These are phyloP conservation scores for Thalassiosira profunda DNA, from an alignment of 108 stramenopile species.

Conservation along the genomic window DNA sequence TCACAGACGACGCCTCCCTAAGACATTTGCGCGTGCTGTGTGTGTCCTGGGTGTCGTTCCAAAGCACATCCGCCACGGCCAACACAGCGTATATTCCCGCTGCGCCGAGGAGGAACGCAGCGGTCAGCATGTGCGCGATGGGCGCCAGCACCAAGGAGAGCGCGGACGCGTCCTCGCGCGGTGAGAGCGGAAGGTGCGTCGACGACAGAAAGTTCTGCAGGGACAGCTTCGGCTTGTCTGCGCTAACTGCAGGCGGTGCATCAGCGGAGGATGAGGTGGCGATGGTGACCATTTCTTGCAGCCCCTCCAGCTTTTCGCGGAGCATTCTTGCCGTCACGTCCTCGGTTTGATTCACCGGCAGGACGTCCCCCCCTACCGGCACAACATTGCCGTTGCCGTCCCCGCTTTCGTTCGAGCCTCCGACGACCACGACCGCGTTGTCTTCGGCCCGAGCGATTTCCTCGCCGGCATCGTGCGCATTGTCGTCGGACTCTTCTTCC, in stretches of 20 bases:
- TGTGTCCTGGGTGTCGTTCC: slow-evolving; percentile 25
- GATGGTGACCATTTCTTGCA: slow-evolving; percentile 19
- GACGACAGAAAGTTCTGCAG: slow-evolving; percentile 6
- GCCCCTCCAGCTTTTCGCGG: slow-evolving; percentile 7
- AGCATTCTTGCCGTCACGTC: background rate
- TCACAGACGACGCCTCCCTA: slow-evolving; percentile 12
- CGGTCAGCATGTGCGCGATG: slow-evolving; percentile 32
- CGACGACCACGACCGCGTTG: background rate
- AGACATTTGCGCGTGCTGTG: slow-evolving; percentile 25
- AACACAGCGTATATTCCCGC: slow-evolving; percentile 25
- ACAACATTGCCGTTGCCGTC: background rate
- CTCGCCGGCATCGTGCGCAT: background rate
- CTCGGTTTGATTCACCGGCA: background rate
- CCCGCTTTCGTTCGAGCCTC: too few species aligned
- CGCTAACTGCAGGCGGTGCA: background rate
- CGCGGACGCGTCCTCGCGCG: slow-evolving; percentile 28
- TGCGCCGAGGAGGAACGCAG: slow-evolving; percentile 16
- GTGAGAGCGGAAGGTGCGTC: slow-evolving; percentile 43
- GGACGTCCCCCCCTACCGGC: background rate
- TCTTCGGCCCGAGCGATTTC: background rate
- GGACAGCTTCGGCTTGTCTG: background rate
- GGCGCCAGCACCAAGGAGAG: slow-evolving; percentile 30
- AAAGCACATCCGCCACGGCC: slow-evolving; percentile 32
- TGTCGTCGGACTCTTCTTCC: background rate
- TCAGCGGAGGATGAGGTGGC: slow-evolving; percentile 1